A percentile compares a stretch with the other conserved stretches of the same genome.
These are phyloP conservation scores for Colletotrichum spinosum DNA, from an alignment of 2,329 filamentous ascomycete genomes.

Conservation along the genomic window DNA sequence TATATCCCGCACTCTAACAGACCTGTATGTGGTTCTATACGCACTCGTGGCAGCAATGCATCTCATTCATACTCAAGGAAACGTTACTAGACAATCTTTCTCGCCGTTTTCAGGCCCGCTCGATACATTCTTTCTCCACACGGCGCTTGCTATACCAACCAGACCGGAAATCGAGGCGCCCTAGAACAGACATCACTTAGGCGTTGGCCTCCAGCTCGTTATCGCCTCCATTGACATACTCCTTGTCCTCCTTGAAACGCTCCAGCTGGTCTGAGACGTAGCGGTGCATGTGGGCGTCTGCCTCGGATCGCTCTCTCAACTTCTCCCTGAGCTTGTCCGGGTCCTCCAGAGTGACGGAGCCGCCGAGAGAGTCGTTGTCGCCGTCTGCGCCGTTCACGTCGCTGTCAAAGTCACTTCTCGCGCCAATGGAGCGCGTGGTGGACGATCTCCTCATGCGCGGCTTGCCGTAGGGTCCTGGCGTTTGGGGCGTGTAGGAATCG, in stretches of 20 bases:
- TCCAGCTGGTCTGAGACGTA: slow-evolving; percentile 87
- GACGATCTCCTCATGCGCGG: slow-evolving; percentile 80
- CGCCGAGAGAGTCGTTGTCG: slow-evolving; percentile 45
- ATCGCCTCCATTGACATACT: slow-evolving; percentile 44
- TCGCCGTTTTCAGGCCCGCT: no score
- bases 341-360: slow-evolving; percentile 31
- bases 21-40: slow-evolving; percentile 30
- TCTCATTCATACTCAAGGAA: slow-evolving; percentile 19
- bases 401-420: slow-evolving; percentile 80
- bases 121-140: neutral
- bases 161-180: neutral
- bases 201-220: slow-evolving; percentile 60
- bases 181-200: slow-evolving; percentile 6
- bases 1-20: slow-evolving; percentile 25
- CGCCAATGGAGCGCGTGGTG: slow-evolving; percentile 84
- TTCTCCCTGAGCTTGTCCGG: slow-evolving; percentile 59
- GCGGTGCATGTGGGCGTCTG: slow-evolving; percentile 78
- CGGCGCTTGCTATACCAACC: slow-evolving; percentile 2
- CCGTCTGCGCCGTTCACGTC: slow-evolving; percentile 60
- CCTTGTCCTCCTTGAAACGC: slow-evolving; percentile 64
- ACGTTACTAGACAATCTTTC: neutral
- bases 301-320: slow-evolving; percentile 61
- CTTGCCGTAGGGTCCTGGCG: slow-evolving; percentile 43
- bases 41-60: slow-evolving; percentile 21
- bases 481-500: slow-evolving; percentile 50